Evolutionary conservation across 2,329 filamentous ascomycete species (phyloP).

Genomic region (Penicillium vulpinum): DNA sequence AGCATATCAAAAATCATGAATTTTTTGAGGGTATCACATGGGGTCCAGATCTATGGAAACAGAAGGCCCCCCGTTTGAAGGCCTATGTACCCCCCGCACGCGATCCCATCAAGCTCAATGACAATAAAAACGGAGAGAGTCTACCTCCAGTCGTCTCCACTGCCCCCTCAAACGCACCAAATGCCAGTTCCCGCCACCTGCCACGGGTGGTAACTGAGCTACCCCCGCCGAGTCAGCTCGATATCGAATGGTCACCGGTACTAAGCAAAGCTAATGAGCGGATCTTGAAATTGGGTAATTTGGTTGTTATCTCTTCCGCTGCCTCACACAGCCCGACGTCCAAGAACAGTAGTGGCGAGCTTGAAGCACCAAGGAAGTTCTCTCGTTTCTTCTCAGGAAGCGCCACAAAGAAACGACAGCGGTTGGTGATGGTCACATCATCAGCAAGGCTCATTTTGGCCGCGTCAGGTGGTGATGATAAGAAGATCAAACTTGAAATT

Average conservation of each 20-base stretch:
- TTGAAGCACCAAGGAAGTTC: conserved; percentile 76
- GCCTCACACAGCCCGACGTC: conserved; percentile 72
- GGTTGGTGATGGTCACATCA: conserved; percentile 92
- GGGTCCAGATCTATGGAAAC: conserved; percentile 82
- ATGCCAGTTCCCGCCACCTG: conserved; percentile 59
- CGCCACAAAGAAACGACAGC: conserved; percentile 86
- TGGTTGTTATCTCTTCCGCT: conserved; percentile 78
- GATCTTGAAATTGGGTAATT: conserved; percentile 89
- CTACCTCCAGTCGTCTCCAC: conserved; percentile 46
- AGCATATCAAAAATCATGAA: conserved; percentile 94
- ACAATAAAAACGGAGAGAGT: conserved; percentile 42
- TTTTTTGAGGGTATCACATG: conserved; percentile 89
- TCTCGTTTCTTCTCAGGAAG: conserved; percentile 90
- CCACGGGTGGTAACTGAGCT: conserved; percentile 89
- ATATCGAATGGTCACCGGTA: conserved; percentile 98
- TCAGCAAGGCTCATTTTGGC: conserved; percentile 87
- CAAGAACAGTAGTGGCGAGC: conserved; percentile 64
- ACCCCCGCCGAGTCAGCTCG: conserved; percentile 91
- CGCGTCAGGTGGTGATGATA: conserved; percentile 89
- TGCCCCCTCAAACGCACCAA: conserved; percentile 42
- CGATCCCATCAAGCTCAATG: conserved; percentile 76
- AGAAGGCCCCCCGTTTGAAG: conserved; percentile 82
- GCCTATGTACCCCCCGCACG: conserved; percentile 75
- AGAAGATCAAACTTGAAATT: conserved; percentile 89
- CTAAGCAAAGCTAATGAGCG: conserved; percentile 87